phyloP scores from a whole-genome alignment of 192 early-diverging fungal genomes.

The Thoreauomyces humboldtii region DNA sequence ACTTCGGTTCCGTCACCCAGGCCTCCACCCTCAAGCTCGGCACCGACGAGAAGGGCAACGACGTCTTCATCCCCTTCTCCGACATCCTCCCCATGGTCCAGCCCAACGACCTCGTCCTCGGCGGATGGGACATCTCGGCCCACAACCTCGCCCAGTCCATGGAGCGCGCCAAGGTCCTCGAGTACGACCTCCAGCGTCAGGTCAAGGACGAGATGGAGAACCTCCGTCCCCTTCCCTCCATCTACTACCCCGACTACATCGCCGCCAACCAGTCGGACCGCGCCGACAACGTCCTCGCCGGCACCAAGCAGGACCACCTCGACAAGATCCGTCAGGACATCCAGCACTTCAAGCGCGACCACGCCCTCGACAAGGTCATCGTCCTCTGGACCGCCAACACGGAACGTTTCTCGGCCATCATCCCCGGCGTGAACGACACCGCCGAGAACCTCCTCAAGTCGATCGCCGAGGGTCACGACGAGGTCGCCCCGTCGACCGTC shows the following conservation, averaged over 20 bases:
- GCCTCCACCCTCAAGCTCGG: slow-evolving; percentile 96
- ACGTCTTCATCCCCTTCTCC: slow-evolving; percentile 91
- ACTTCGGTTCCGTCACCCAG: slow-evolving; percentile 95
- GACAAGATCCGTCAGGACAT: slow-evolving; percentile 94
- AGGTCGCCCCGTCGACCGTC: slow-evolving; percentile 93
- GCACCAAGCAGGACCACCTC: slow-evolving; percentile 86
- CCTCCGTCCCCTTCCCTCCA: slow-evolving; percentile 87
- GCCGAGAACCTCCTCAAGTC: slow-evolving; percentile 87
- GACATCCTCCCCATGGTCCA: slow-evolving; percentile 93
- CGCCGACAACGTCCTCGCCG: slow-evolving; percentile 86
- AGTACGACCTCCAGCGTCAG: slow-evolving; percentile 94
- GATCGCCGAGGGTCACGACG: slow-evolving; percentile 77
- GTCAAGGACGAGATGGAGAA: slow-evolving; percentile 74
- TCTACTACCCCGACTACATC: slow-evolving; percentile 99
- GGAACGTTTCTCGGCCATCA: slow-evolving; percentile 83
- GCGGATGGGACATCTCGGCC: slow-evolving; percentile 96
- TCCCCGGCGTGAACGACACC: slow-evolving; percentile 94
- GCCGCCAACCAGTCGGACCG: slow-evolving; percentile 97
- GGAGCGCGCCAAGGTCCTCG: slow-evolving; percentile 93
- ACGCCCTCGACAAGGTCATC: slow-evolving; percentile 89
- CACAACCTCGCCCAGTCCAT: slow-evolving; percentile 87
- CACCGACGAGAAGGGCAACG: slow-evolving; percentile 71
- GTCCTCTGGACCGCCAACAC: slow-evolving; percentile 99
- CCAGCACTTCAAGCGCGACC: slow-evolving; percentile 84
- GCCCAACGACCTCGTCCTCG: slow-evolving; percentile 95